A percentile compares a stretch with the other conserved stretches of the same genome.
These are phyloP conservation scores for Penicillium janthinellum DNA, from an alignment of 2,329 filamentous ascomycete species.

Conservation along the genomic window DNA sequence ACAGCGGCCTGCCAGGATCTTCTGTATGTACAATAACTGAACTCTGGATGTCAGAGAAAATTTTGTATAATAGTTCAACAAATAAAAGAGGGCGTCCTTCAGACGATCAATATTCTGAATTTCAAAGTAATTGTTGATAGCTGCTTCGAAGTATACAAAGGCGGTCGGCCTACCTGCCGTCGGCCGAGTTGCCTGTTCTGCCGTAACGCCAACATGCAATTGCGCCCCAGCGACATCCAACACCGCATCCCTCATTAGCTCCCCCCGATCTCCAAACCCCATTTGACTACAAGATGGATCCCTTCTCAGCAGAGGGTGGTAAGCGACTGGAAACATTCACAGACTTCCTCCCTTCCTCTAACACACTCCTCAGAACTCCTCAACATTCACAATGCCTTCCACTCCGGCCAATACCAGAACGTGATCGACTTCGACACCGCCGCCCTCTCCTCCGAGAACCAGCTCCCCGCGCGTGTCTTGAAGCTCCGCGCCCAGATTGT, in stretches of 20 bases:
- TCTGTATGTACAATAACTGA: not conserved
- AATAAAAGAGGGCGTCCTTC: not conserved
- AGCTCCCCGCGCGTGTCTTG: conserved; percentile 73
- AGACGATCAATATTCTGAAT: not conserved
- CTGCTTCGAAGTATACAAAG: conserved; percentile 11
- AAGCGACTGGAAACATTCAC: conserved; percentile 20
- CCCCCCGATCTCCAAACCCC: conserved; percentile 10
- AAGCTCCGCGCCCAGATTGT: conserved; percentile 81
- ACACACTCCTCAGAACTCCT: conserved; percentile 57
- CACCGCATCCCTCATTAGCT: conserved; percentile 19
- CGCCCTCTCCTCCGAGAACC: conserved; percentile 76
- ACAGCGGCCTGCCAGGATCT: not conserved
- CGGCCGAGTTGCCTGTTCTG: conserved; percentile 22
- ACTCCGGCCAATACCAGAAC: conserved; percentile 79
- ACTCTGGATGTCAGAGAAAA: not conserved
- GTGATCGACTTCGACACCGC: conserved; percentile 85
- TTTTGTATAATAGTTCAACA: not conserved
- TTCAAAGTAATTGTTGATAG: not conserved
- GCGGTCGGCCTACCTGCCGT: conserved; percentile 28
- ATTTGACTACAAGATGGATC: conserved; percentile 55
- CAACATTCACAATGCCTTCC: conserved; percentile 68
- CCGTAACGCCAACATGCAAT: conserved; percentile 26
- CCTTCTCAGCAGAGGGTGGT: conserved; percentile 66
- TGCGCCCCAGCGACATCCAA: conserved; percentile 21
- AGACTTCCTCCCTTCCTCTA: conserved; percentile 4